Evolutionary conservation across 2,329 filamentous ascomycete genomes (phyloP), one percentile per base, ranked within the genome.

Genomic region (Diplocarpon mali): DNA sequence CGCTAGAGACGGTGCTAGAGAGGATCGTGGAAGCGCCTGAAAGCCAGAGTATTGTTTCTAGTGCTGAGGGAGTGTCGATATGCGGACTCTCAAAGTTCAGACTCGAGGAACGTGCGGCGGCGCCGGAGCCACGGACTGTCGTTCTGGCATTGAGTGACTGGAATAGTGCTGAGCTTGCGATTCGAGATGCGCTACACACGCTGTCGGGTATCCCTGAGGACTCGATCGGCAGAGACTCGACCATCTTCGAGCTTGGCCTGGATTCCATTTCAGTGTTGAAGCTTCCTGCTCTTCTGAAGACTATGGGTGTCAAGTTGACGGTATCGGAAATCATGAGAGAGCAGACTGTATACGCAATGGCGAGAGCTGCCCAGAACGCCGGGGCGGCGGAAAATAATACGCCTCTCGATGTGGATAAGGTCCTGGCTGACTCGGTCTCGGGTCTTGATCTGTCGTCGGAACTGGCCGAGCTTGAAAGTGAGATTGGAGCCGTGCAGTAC

Each of bases 221-320:
- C 0, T 68, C 76, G 1, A 83, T 95, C 41, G 63, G 66, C 2
- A 71, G 70, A 44, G 67, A 70, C 1, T 74, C 79, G 40, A 85
- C 74, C 0, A 74, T 95, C 11, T 94, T 92, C 62, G 80, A 92
- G 51, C 71, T 95, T 1, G 89, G 89, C 0, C 75, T 95, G 1
- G 89, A 95, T 60, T 95, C 89, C 0, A 94, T 95, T 61, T 90
- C 82, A 51, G 83, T 87, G 1, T 92, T 95, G 66, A 93, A 92
- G 57, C 78, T 88, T 3, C 78, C 80, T 8, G 74, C 81, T 0
- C 67, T 88, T 7, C 67, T 95, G 3, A 78, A 76, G 35, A 83
- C 75, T 53, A 64, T 70, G 35, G 75, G 70, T 0, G 63, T 95
- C 7, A 63, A 66, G 11, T 62, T 94, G 1, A 71, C 72, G 29